These are phyloP conservation scores for Calvatia gigantea DNA, from an alignment of 768 basidiomycete genomes.

Conservation along the genomic window DNA sequence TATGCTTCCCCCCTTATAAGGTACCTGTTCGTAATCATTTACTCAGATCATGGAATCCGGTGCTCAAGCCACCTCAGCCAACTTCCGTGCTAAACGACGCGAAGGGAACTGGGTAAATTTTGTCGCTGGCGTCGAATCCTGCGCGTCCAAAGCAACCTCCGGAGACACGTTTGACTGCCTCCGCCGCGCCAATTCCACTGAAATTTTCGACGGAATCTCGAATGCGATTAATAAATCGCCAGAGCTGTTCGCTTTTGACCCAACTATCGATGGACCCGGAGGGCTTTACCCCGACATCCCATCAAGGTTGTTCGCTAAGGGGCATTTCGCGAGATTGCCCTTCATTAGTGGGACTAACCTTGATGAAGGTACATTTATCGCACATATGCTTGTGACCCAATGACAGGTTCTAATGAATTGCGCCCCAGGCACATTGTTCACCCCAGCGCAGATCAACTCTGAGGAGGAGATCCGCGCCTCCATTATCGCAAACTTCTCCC, in stretches of 20 bases:
- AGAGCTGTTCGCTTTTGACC: constrained; percentile 26
- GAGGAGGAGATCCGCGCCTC: constrained; percentile 21
- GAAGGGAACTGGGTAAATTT: constrained; percentile 36
- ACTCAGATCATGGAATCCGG: constrained; percentile 38
- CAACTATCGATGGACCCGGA: constrained; percentile 38
- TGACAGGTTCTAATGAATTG: not conserved
- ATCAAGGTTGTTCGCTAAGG: constrained; percentile 27
- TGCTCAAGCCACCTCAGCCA: constrained; percentile 32
- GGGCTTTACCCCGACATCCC: constrained; percentile 37
- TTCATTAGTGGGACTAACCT: constrained; percentile 42
- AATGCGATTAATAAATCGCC: constrained; percentile 14
- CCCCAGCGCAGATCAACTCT: constrained; percentile 21
- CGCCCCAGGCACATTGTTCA: constrained; percentile 33
- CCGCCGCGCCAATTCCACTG: constrained; percentile 18
- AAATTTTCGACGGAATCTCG: constrained; percentile 21
- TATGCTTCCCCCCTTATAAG: not conserved
- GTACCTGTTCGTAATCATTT: not conserved
- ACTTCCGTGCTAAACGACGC: constrained; percentile 27
- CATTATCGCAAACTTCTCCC: constrained; percentile 25
- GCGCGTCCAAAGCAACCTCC: constrained; percentile 21
- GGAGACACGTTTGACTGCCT: constrained; percentile 34
- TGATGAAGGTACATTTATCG: constrained; percentile 41
- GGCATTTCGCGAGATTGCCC: constrained; percentile 30
- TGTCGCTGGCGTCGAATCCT: constrained; percentile 31
- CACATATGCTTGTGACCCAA: not conserved